Percentiles rank a stretch among this genome's conserved stretches.
Conservation (phyloP, 176 grass and related monocot genomes). For the Triticum aestivum region DNA sequence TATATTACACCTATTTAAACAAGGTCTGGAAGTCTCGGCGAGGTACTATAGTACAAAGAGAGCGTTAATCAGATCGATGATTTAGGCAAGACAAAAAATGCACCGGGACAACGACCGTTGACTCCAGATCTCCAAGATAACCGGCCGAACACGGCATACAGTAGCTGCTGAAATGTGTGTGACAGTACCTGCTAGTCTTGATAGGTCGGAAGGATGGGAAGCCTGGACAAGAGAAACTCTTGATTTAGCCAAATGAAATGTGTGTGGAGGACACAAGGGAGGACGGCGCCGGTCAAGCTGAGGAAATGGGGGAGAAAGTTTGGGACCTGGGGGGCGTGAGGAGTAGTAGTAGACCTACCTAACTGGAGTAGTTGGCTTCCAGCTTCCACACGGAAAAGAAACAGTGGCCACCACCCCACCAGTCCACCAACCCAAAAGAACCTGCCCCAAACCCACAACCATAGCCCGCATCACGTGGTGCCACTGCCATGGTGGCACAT, state of each 20-base stretch:
- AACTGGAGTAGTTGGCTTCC: no score
- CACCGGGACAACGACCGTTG: neutral
- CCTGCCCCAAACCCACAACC: no score
- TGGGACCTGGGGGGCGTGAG: neutral
- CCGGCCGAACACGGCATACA: neutral
- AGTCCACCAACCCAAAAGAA: no score
- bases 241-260: neutral
- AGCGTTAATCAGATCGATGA: neutral
- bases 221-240: neutral
- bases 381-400: no score
- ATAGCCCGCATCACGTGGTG: no score
- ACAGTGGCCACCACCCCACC: no score
- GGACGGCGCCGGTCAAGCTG: neutral
- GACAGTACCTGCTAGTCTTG: neutral
- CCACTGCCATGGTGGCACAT: neutral
- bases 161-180: neutral
- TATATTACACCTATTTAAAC: neutral
- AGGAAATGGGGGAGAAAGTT: neutral
- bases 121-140: neutral
- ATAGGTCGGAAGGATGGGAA: neutral
- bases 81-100: neutral
- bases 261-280: neutral
- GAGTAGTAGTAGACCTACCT: neutral
- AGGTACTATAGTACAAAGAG: neutral
- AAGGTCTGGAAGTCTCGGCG: neutral